Conservation (phyloP, 2,329 filamentous ascomycete genomes). For the Ophiocordyceps australis region DNA sequence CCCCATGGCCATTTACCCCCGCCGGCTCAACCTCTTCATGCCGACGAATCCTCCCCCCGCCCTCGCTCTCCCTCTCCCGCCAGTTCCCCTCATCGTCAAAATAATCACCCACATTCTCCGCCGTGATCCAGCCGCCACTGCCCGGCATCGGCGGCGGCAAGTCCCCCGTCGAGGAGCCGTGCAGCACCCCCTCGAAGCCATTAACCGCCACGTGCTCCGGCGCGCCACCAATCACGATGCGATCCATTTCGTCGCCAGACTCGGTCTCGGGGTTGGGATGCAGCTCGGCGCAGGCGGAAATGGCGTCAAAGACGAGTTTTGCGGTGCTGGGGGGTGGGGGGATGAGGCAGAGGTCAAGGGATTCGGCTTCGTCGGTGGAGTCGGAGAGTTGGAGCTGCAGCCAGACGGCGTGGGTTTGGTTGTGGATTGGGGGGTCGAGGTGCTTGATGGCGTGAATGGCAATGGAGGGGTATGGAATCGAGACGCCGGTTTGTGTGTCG, state of each 20-base stretch:
- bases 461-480: slow-evolving; percentile 58
- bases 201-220: slow-evolving; percentile 32
- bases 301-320: slow-evolving; percentile 43
- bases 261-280: slow-evolving; percentile 51
- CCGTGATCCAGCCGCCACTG: slow-evolving; percentile 73
- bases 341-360: slow-evolving; percentile 48
- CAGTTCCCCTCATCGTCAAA: slow-evolving; percentile 71
- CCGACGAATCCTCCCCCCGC: slow-evolving; percentile 36
- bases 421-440: slow-evolving; percentile 19
- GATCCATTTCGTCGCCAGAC: slow-evolving; percentile 33
- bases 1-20: slow-evolving; percentile 21
- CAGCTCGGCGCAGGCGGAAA: slow-evolving; percentile 57
- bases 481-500: slow-evolving; percentile 37
- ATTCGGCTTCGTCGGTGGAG: slow-evolving; percentile 42
- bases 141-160: slow-evolving; percentile 53
- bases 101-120: slow-evolving; percentile 74
- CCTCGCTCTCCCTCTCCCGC: slow-evolving; percentile 41
- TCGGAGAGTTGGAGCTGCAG: slow-evolving; percentile 50
- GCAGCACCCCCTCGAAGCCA: slow-evolving; percentile 35
- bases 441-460: slow-evolving; percentile 59
- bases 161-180: slow-evolving; percentile 26
- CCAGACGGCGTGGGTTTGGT: slow-evolving; percentile 33
- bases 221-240: slow-evolving; percentile 37
- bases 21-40: slow-evolving; percentile 32
- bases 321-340: slow-evolving; percentile 31